Evolutionary conservation across 805 yeast species (phyloP).

Genomic region (Kuraishia piskuri): DNA sequence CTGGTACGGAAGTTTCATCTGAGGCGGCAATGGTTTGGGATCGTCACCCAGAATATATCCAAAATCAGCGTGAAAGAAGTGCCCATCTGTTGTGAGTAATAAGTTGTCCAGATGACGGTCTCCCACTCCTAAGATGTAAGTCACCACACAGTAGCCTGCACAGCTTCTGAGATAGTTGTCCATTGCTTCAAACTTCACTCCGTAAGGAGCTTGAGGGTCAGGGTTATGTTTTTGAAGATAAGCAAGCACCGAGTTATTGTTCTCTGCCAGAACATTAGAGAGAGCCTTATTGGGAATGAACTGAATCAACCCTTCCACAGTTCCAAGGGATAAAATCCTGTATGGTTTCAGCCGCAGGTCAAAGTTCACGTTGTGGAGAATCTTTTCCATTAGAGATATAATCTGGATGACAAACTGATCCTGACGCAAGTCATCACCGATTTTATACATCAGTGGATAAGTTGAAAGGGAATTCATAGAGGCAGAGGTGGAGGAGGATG

Average conservation of each 20-base stretch:
- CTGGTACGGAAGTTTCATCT: slow-evolving; percentile 96
- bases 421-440: slow-evolving; percentile 93
- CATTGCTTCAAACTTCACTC: slow-evolving; percentile 62
- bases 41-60: slow-evolving; percentile 96
- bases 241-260: slow-evolving; percentile 65
- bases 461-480: not conserved
- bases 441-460: slow-evolving; percentile 85
- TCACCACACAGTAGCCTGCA: slow-evolving; percentile 96
- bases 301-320: slow-evolving; percentile 87
- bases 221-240: slow-evolving; percentile 63
- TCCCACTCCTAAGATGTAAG: slow-evolving; percentile 92
- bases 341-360: slow-evolving; percentile 86
- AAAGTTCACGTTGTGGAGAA: slow-evolving; percentile 80
- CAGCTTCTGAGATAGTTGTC: slow-evolving; percentile 91
- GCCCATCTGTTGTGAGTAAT: slow-evolving; percentile 67
- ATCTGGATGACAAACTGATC: slow-evolving; percentile 97
- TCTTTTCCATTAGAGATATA: slow-evolving; percentile 81
- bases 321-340: slow-evolving; percentile 81
- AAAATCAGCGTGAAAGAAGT: slow-evolving; percentile 95
- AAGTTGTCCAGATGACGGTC: slow-evolving; percentile 93
- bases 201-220: slow-evolving; percentile 33
- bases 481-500: not conserved
- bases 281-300: slow-evolving; percentile 91
- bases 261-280: slow-evolving; percentile 64
- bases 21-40: slow-evolving; percentile 97